phyloP scores from a whole-genome alignment of 2,329 filamentous ascomycete genomes.

The Sporothrix pallida region DNA sequence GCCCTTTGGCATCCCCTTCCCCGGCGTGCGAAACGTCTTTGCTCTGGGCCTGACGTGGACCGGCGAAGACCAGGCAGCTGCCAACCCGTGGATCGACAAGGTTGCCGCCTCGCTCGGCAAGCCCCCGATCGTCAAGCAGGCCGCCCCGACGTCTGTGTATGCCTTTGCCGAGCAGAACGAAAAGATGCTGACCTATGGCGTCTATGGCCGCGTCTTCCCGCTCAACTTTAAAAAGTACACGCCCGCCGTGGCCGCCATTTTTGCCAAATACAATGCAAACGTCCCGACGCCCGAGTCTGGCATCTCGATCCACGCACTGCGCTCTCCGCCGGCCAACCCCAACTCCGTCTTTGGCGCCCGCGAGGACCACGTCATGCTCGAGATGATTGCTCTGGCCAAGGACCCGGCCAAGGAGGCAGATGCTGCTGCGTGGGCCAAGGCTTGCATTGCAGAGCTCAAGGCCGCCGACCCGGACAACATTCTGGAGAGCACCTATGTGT shows the following conservation, averaged over 20 bases:
- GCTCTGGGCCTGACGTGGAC: slow-evolving; percentile 8
- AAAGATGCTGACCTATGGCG: slow-evolving; percentile 16
- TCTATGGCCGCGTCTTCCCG: slow-evolving; percentile 21
- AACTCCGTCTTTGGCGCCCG: slow-evolving; percentile 17
- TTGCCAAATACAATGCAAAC: slow-evolving; percentile 16
- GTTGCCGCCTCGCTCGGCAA: slow-evolving; percentile 13
- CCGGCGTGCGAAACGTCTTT: slow-evolving; percentile 19
- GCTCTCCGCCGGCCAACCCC: not conserved
- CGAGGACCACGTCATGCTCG: slow-evolving; percentile 22
- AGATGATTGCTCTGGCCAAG: slow-evolving; percentile 9
- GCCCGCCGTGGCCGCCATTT: not conserved
- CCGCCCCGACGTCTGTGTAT: not conserved
- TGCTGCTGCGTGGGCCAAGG: not conserved
- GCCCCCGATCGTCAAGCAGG: slow-evolving; percentile 19
- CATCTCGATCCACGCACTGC: slow-evolving; percentile 22
- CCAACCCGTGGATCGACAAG: slow-evolving; percentile 23
- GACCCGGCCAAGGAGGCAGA: not conserved
- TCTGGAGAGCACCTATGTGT: slow-evolving; percentile 18
- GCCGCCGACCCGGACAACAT: slow-evolving; percentile 14
- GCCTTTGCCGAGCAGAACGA: slow-evolving; percentile 14
- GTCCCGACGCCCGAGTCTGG: not conserved
- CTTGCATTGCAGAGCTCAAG: slow-evolving; percentile 4
- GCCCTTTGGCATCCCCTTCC: slow-evolving; percentile 1
- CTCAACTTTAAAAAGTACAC: slow-evolving; percentile 23
- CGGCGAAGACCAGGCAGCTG: not conserved